These are phyloP conservation scores for Scalesia atractyloides DNA, from an alignment of 129 eudicot species.

Conservation along the genomic window DNA sequence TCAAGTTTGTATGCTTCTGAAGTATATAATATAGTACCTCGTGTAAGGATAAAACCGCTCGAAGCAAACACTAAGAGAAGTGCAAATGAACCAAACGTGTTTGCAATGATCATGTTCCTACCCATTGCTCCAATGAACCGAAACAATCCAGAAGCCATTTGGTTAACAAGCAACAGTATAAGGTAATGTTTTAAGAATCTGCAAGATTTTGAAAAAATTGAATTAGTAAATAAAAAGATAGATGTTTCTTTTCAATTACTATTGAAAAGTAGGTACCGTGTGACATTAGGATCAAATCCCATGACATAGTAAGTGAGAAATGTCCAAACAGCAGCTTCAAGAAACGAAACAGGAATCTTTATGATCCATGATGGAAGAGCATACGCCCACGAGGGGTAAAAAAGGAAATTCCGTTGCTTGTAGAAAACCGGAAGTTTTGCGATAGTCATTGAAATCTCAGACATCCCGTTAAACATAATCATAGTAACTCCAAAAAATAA, in stretches of 20 bases:
- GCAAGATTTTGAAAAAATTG: constrained; percentile 27
- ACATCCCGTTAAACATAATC: constrained; percentile 64
- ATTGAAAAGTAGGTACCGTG: constrained; percentile 45
- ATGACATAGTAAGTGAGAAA: constrained; percentile 60
- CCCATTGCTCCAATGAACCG: constrained; percentile 58
- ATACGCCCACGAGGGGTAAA: constrained; percentile 80
- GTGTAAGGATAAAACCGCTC: constrained; percentile 50
- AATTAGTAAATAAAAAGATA: constrained; percentile 18
- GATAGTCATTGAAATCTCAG: constrained; percentile 74
- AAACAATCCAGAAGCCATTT: constrained; percentile 54
- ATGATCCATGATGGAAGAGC: constrained; percentile 72
- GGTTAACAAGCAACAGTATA: constrained; percentile 44
- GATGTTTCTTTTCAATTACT: background rate
- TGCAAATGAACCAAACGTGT: constrained; percentile 58
- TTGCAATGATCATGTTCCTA: constrained; percentile 62
- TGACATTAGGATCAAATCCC: constrained; percentile 76
- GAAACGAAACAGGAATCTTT: constrained; percentile 56
- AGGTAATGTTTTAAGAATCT: constrained; percentile 57
- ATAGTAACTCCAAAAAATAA: constrained; percentile 39
- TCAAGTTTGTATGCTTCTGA: background rate
- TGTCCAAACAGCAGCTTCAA: constrained; percentile 65
- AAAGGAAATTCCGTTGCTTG: constrained; percentile 82
- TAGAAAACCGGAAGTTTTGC: constrained; percentile 80
- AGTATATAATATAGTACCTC: constrained; percentile 33
- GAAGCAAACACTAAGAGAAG: constrained; percentile 48